Evolutionary conservation across 345 rosid genomes (phyloP).

Genomic region (Geranium brycei): DNA sequence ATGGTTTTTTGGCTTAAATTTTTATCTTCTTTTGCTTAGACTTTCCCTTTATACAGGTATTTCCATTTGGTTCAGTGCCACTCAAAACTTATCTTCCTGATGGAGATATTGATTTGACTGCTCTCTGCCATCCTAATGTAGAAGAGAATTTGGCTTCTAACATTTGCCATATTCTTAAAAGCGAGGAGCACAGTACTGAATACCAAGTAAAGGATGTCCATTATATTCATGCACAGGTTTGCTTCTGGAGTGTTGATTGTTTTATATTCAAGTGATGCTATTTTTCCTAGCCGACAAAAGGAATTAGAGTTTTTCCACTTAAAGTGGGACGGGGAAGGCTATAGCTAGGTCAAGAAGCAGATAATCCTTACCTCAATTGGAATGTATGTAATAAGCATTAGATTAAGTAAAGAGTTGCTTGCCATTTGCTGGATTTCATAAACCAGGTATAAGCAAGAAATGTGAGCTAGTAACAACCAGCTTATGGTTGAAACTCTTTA

Average conservation of each 20-base stretch:
- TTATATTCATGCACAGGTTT: constrained; percentile 65
- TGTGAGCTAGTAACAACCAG: too few relatives aligned
- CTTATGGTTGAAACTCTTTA: too few relatives aligned
- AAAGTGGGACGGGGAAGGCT: too few relatives aligned
- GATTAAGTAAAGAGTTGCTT: too few relatives aligned
- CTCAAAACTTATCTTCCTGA: constrained; percentile 81
- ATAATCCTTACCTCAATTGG: too few relatives aligned
- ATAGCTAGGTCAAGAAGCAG: too few relatives aligned
- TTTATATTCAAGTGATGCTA: constrained; percentile 5
- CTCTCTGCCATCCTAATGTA: constrained; percentile 33
- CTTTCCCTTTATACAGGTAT: constrained; percentile 30
- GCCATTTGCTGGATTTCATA: too few relatives aligned
- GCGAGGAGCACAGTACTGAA: constrained; percentile 32
- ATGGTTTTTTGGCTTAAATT: not conserved
- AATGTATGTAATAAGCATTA: too few relatives aligned
- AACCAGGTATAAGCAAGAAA: too few relatives aligned
- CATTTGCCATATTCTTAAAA: constrained; percentile 33
- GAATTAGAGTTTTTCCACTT: too few relatives aligned
- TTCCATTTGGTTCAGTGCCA: constrained; percentile 72
- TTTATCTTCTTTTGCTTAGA: not conserved
- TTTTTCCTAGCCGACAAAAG: not conserved
- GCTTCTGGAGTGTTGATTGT: constrained; percentile 9
- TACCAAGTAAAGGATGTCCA: constrained; percentile 58
- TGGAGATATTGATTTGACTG: constrained; percentile 88
- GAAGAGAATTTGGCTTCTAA: constrained; percentile 46